These are phyloP conservation scores for Panaeolus papilionaceus DNA, from an alignment of 768 basidiomycete species.

Conservation along the genomic window DNA sequence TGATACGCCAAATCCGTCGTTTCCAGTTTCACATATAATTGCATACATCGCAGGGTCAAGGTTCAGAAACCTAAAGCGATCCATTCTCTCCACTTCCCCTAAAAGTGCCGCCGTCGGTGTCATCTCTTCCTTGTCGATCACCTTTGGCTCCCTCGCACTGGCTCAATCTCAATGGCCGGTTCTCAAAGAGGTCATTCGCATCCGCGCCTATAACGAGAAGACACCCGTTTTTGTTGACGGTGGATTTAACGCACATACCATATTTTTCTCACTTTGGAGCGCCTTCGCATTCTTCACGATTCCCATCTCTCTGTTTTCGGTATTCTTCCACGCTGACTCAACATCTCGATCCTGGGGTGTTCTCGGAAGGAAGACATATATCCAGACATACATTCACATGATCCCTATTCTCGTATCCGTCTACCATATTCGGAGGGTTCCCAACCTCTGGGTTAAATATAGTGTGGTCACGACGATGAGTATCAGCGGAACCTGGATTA, in stretches of 20 bases:
- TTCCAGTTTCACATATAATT: conserved; percentile 27
- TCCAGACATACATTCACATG: conserved; percentile 31
- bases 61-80: conserved; percentile 17
- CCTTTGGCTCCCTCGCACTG: conserved; percentile 14
- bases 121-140: background rate
- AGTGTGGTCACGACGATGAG: background rate
- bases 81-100: conserved; percentile 16
- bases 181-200: conserved; percentile 18
- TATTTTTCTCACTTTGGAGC: conserved; percentile 27
- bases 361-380: conserved; percentile 27
- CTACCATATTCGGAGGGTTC: conserved; percentile 16
- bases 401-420: conserved; percentile 23
- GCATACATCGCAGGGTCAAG: conserved; percentile 26
- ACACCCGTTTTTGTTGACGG: conserved; percentile 23
- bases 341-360: conserved; percentile 26
- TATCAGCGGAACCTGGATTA: conserved; percentile 15
- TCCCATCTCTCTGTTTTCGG: conserved; percentile 24
- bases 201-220: conserved; percentile 22
- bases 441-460: conserved; percentile 16
- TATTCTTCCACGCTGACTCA: conserved; percentile 23
- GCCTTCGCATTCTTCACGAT: conserved; percentile 26
- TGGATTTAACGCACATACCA: conserved; percentile 25
- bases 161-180: conserved; percentile 21
- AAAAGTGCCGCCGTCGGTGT: conserved; percentile 11
- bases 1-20: conserved; percentile 23